Base-by-base conservation (phyloP, 208 protist genomes). In the Leishmania braziliensis region DNA sequence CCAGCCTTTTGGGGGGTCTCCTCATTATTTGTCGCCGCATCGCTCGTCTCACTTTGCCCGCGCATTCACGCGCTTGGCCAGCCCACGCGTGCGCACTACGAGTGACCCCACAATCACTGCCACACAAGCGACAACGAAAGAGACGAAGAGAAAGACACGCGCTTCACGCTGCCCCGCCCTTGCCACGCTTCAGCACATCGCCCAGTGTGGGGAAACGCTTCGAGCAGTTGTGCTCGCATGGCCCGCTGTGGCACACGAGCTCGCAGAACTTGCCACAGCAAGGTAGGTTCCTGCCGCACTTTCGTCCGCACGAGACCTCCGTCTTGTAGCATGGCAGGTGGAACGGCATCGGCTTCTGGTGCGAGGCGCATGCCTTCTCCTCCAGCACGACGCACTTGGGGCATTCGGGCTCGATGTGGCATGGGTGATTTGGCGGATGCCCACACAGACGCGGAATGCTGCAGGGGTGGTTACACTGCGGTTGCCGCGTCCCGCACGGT, bases 401-500 rank as follows among this genome's bases (percentile, higher is more conserved):
- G 73, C 96, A 98, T 54, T 88, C 69, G 26, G 75, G 81, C 29
- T 90, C 89, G 56, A 86, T 84, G 84, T 98, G 95, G 84, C 95
- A 98, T 3, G 84, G 75, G 81, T 98, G 95, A 56, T 97, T 91
- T 3, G 93, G 63, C 2, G 93, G 89, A 81, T 98, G 97, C n/a
- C 91, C 93, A 82, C 97, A 98, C 4, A 88, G 80, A 18, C 96
- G 91, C 4, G 90, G 90, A 23, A 96, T 81, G 39, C 76, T 83
- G 83, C 97, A 98, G 4, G 90, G 90, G 74, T 96, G 82, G 50
- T 77, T 89, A 82, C 97, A 98, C 65, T 62, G 65, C 18, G 97
- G 97, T n/a, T 91, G 91, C 76, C 80, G 86, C 50, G 95, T 97
- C 33, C 95, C 95, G 77, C 97, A 98, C 70, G 94, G 94, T 54